Percentiles rank a stretch among this genome's conserved stretches.
Conservation (phyloP, 2,329 filamentous ascomycete species). For the Chrysoporthe cubensis region DNA sequence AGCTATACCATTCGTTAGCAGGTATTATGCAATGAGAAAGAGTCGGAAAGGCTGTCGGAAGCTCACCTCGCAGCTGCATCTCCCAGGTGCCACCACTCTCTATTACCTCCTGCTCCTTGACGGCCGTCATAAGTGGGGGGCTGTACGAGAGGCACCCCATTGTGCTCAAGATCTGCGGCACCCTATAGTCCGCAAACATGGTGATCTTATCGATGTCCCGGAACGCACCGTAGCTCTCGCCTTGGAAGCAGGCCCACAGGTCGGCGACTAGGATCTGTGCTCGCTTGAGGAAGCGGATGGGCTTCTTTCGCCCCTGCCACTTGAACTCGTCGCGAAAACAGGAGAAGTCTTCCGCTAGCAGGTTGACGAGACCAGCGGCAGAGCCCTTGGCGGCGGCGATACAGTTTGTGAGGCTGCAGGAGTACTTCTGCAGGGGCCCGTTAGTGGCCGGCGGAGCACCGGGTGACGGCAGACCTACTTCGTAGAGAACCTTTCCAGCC, state of each 20-base stretch:
- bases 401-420: conserved; percentile 73
- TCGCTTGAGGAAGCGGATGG: conserved; percentile 85
- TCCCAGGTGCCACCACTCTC: conserved; percentile 78
- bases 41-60: background rate
- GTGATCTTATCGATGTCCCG: conserved; percentile 92
- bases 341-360: conserved; percentile 78
- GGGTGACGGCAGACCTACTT: conserved; percentile 55
- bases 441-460: conserved; percentile 20
- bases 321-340: conserved; percentile 83
- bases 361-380: conserved; percentile 82
- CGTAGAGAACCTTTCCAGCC: conserved; percentile 77
- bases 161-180: conserved; percentile 88
- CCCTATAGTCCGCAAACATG: conserved; percentile 98
- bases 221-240: conserved; percentile 78
- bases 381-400: conserved; percentile 76
- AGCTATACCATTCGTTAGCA: conserved; percentile 48
- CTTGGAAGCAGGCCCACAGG: conserved; percentile 93
- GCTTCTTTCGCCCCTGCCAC: conserved; percentile 71
- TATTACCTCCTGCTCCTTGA: conserved; percentile 67
- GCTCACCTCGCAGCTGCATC: conserved; percentile 78
- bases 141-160: conserved; percentile 85
- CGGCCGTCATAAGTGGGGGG: conserved; percentile 73
- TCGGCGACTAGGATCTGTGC: conserved; percentile 97
- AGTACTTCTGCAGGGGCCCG: conserved; percentile 63
- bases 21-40: background rate